phyloP scores from a whole-genome alignment of 345 rosid species.

The Aquilaria malaccensis region DNA sequence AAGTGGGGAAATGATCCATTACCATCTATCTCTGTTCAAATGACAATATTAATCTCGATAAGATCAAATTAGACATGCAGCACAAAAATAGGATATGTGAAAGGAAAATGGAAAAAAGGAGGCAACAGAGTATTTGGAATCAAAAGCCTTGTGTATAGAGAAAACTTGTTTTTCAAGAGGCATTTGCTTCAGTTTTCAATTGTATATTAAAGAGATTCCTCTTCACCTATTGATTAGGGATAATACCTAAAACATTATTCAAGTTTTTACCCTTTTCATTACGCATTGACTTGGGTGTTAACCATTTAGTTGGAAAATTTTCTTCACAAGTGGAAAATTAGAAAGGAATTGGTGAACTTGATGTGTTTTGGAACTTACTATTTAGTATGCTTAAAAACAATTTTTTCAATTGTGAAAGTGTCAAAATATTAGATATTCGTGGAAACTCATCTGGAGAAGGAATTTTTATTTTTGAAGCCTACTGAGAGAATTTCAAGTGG shows the following conservation, averaged over 20 bases:
- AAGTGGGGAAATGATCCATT: too few species aligned
- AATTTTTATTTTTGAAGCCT: slow-evolving; percentile 22
- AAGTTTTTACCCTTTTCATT: neutral
- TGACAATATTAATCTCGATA: too few species aligned
- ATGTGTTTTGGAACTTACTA: neutral
- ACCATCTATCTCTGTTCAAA: too few species aligned
- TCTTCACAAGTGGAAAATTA: neutral
- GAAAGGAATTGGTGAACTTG: neutral
- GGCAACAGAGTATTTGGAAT: too few species aligned
- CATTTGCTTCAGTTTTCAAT: too few species aligned
- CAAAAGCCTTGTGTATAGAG: too few species aligned
- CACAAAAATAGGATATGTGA: too few species aligned
- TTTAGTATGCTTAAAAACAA: slow-evolving; percentile 13
- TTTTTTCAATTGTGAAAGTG: slow-evolving; percentile 18
- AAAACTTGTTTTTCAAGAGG: too few species aligned
- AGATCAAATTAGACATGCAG: too few species aligned
- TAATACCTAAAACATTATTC: neutral
- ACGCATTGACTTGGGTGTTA: neutral
- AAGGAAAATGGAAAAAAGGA: too few species aligned
- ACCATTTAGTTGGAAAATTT: slow-evolving; percentile 2
- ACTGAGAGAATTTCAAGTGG: slow-evolving; percentile 13
- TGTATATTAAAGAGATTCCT: too few species aligned
- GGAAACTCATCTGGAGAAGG: slow-evolving; percentile 16
- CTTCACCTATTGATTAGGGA: neutral
- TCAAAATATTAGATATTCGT: neutral